Evolutionary conservation across 78 protist genomes (phyloP).

Genomic region (Dictyostelium capitatum): DNA sequence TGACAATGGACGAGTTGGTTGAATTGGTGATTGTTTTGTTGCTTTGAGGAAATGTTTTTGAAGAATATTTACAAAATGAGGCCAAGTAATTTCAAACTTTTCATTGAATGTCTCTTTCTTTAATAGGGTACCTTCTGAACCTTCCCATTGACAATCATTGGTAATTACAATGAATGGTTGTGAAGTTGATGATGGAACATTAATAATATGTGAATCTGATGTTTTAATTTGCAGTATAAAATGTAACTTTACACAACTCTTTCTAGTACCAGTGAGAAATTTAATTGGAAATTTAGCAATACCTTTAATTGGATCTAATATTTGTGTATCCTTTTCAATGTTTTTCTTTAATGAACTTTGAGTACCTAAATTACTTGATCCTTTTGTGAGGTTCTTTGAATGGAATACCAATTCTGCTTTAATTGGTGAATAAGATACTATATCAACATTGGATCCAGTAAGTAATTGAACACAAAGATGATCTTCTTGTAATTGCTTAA

Average conservation of each 20-base stretch:
- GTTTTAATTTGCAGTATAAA: constrained; percentile 64
- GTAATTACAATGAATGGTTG: constrained; percentile 87
- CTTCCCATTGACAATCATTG: constrained; percentile 87
- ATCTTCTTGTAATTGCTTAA: constrained; percentile 70
- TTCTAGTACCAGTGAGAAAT: constrained; percentile 74
- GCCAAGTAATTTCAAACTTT: constrained; percentile 82
- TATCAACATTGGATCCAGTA: constrained; percentile 64
- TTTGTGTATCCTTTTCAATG: constrained; percentile 78
- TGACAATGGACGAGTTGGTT: constrained; percentile 79
- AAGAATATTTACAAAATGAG: constrained; percentile 78
- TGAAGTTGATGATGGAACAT: constrained; percentile 44
- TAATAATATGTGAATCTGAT: constrained; percentile 22
- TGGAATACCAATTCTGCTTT: constrained; percentile 64
- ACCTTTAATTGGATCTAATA: constrained; percentile 48
- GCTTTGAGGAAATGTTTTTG: constrained; percentile 85
- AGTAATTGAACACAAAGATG: constrained; percentile 74
- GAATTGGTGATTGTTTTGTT: constrained; percentile 78
- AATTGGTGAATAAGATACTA: constrained; percentile 45
- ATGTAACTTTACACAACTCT: constrained; percentile 66
- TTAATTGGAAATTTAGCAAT: constrained; percentile 74
- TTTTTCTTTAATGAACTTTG: constrained; percentile 33
- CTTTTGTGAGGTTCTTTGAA: constrained; percentile 22
- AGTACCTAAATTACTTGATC: constrained; percentile 2
- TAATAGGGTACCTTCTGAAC: constrained; percentile 64
- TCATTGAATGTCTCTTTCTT: constrained; percentile 76